These are phyloP conservation scores for Gaertneriomyces sp. DNA, from an alignment of 192 early-diverging fungal genomes.

Conservation along the genomic window DNA sequence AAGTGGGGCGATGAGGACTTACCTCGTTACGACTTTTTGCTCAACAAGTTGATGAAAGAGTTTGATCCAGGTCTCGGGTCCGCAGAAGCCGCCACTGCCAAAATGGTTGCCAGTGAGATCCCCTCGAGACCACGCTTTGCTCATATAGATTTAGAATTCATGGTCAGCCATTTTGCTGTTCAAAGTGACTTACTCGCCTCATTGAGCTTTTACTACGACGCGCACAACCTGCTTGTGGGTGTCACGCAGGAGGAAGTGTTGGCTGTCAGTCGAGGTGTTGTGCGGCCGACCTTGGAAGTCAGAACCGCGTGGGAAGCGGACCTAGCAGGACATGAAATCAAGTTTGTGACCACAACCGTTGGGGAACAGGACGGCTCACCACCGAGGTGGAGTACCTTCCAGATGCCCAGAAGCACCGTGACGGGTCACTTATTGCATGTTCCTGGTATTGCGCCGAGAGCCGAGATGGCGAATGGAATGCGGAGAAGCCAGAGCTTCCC, in stretches of 20 bases:
- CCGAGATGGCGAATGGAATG: background rate
- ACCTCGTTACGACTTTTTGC: constrained; percentile 61
- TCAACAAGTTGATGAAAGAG: constrained; percentile 66
- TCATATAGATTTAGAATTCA: constrained; percentile 46
- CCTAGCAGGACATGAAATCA: constrained; percentile 50
- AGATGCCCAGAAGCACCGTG: constrained; percentile 48
- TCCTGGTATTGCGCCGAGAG: no score
- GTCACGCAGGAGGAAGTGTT: constrained; percentile 37
- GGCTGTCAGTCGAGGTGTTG: constrained; percentile 4
- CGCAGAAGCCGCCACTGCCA: background rate
- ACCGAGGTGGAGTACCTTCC: constrained; percentile 44
- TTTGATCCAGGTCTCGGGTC: constrained; percentile 41
- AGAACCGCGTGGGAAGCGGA: constrained; percentile 46
- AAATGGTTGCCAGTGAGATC: background rate
- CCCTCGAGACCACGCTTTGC: background rate
- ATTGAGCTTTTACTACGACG: constrained; percentile 56
- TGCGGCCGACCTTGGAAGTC: constrained; percentile 10
- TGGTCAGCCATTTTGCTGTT: constrained; percentile 53
- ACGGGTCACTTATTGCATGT: constrained; percentile 6
- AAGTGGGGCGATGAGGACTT: constrained; percentile 66
- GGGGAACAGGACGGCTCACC: constrained; percentile 18
- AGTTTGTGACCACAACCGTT: constrained; percentile 41
- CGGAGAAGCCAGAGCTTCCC: background rate
- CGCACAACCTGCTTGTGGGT: constrained; percentile 49
- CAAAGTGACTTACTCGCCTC: constrained; percentile 65